Evolutionary conservation across 2,329 filamentous ascomycete genomes (phyloP), one percentile per base, ranked within the genome.

Genomic region (Aaosphaeria pasadenensis): DNA sequence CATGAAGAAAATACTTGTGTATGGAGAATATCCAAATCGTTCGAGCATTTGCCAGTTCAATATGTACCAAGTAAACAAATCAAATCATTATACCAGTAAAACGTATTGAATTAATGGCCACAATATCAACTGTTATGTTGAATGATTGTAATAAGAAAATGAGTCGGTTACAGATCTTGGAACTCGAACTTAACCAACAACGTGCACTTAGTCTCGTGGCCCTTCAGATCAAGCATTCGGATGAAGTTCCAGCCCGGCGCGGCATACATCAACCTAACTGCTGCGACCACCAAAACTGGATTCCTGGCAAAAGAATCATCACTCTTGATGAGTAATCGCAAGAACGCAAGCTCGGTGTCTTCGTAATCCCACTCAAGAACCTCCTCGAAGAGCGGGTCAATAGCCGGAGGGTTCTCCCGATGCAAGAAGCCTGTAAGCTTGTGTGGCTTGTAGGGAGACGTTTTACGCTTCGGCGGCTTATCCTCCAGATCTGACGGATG

Each of bases 311-410:
- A 87, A 52, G 76, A 77, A 50, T 85, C 82, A 50, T 87, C 84
- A 54, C 79, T 84, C 74, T 88, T 88, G 68, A 88, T 76, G 39
- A 87, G 70, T 49, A 88, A 74, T 0, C 85, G 74, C 55, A 88
- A 54, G 56, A 88, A 88, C 0, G 79, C 77, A 42, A 88, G 60
- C 62, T 87, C 84, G 54, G 82, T 85, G 47, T 86, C 84, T 5
- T 85, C 80, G 56, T 81, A 87, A 51, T 84, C 81, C 85, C 85
- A 88, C 58, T 85, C 82, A 6, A 88, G 70, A 11, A 71, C 73
- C 64, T 87, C 83, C 54, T 87, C 77, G 84, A 83, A 88, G 6
- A 88, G 44, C 0, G 85, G 84, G 51, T 87, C 83, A 0, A 76
- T 84, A 0, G 75, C 63, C 0, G 78, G 76, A 2, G 84, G 80